These are phyloP conservation scores for Leccinum variicolor DNA, from an alignment of 768 basidiomycete species.

Conservation along the genomic window DNA sequence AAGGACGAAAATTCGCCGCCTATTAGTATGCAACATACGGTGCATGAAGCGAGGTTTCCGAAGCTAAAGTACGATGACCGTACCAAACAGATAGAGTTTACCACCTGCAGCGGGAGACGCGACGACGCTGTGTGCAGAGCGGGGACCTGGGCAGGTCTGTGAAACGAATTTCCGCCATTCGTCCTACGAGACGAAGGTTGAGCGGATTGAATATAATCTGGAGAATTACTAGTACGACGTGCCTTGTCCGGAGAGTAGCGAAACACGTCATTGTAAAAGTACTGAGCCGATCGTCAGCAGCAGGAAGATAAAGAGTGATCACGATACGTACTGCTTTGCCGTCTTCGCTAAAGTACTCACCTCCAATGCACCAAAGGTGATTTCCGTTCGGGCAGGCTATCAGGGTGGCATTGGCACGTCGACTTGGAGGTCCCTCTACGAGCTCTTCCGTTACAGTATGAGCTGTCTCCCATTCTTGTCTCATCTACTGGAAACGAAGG, in stretches of 20 bases:
- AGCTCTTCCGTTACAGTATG: constrained; percentile 85
- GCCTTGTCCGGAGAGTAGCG: constrained; percentile 84
- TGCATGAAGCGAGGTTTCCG: background rate
- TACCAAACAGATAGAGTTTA: constrained; percentile 81
- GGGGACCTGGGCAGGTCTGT: constrained; percentile 80
- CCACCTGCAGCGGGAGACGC: constrained; percentile 76
- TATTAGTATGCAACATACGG: constrained; percentile 16
- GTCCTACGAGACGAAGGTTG: constrained; percentile 40
- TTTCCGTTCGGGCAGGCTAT: constrained; percentile 78
- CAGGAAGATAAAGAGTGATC: background rate
- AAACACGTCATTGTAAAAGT: constrained; percentile 87
- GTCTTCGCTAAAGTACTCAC: constrained; percentile 87
- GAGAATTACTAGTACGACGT: background rate
- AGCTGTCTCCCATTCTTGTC: constrained; percentile 78
- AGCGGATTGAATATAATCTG: background rate
- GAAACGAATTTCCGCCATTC: constrained; percentile 90
- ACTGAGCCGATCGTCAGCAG: constrained; percentile 36
- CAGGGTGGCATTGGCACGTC: constrained; percentile 80
- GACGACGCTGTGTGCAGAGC: constrained; percentile 83
- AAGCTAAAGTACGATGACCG: background rate
- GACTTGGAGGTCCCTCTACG: constrained; percentile 76
- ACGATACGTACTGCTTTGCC: constrained; percentile 58
- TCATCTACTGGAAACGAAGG: constrained; percentile 52
- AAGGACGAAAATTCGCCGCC: constrained; percentile 86
- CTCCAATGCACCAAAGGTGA: constrained; percentile 81